Conservation (phyloP, 1,284 basidiomycete species). For the Leccinum ponderosum region DNA sequence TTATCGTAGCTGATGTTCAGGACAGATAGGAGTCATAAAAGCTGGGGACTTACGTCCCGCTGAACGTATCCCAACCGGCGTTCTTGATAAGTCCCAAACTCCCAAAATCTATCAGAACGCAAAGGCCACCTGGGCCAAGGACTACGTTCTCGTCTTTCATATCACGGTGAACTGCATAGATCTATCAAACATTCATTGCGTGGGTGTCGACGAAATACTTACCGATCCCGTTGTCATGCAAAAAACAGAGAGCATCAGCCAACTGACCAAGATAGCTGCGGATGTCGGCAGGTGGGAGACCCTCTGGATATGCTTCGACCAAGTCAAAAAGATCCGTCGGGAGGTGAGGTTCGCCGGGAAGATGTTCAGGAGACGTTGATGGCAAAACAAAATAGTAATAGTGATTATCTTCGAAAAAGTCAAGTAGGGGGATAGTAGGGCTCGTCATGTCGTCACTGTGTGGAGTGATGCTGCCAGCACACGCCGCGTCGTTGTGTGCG, state of each 20-base stretch:
- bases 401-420: constrained; percentile 97
- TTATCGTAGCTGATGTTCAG: constrained; percentile 34
- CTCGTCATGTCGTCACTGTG: too few species aligned
- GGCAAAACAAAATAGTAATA: constrained; percentile 93
- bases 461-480: too few species aligned
- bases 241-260: constrained; percentile 87
- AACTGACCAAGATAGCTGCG: constrained; percentile 93
- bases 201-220: constrained; percentile 26
- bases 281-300: constrained; percentile 75
- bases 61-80: constrained; percentile 93
- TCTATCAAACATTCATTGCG: constrained; percentile 10
- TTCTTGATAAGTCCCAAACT: constrained; percentile 87
- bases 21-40: constrained; percentile 16
- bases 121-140: constrained; percentile 69
- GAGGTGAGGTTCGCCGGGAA: constrained; percentile 50
- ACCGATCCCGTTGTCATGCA: constrained; percentile 91
- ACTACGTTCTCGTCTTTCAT: constrained; percentile 99
- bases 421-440: constrained; percentile 83
- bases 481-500: too few species aligned
- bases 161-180: constrained; percentile 84
- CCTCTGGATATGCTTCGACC: constrained; percentile 88
- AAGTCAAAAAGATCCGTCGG: constrained; percentile 92
- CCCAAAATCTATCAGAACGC: constrained; percentile 96
- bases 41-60: constrained; percentile 72
- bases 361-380: constrained; percentile 61